phyloP scores from a whole-genome alignment of 1,139 yeast species.

The Lodderomyces parapsilosis region DNA sequence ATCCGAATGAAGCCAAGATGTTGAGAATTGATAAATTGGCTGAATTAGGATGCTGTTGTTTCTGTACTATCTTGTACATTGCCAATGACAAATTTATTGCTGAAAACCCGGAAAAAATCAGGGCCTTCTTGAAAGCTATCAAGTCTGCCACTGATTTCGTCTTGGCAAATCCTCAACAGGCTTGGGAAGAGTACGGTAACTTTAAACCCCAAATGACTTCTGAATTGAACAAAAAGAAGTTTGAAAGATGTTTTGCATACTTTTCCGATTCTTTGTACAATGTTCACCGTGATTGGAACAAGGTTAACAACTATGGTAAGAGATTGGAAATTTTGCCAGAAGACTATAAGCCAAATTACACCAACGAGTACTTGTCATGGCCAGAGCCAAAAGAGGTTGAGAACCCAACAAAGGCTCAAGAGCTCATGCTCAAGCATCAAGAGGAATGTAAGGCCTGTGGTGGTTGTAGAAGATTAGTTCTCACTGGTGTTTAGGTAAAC shows the following conservation, averaged over 20 bases:
- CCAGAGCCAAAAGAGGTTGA: slow-evolving; percentile 45
- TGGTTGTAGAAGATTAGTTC: slow-evolving; percentile 47
- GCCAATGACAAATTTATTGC: slow-evolving; percentile 51
- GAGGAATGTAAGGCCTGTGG: slow-evolving; percentile 47
- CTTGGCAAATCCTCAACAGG: slow-evolving; percentile 40
- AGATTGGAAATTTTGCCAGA: slow-evolving; percentile 50
- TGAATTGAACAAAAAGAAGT: slow-evolving; percentile 43
- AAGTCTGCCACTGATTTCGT: slow-evolving; percentile 52
- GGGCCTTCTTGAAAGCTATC: slow-evolving; percentile 44
- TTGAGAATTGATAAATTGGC: slow-evolving; percentile 57
- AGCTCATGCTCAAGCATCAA: slow-evolving; percentile 46
- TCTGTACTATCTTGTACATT: slow-evolving; percentile 57
- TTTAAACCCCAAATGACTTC: slow-evolving; percentile 50
- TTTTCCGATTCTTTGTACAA: slow-evolving; percentile 52
- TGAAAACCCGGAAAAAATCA: slow-evolving; percentile 49
- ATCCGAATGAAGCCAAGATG: slow-evolving; percentile 51
- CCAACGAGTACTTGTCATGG: slow-evolving; percentile 53
- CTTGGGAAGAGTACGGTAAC: slow-evolving; percentile 47
- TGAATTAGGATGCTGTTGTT: slow-evolving; percentile 59
- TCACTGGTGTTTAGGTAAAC: slow-evolving; percentile 9
- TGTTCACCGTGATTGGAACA: slow-evolving; percentile 57
- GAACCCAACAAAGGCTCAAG: slow-evolving; percentile 49
- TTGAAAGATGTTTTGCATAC: slow-evolving; percentile 56
- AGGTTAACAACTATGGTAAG: slow-evolving; percentile 56
- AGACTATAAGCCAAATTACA: slow-evolving; percentile 50